Conservation (phyloP, 2,329 filamentous ascomycete species). For the Setomelanomma holmii region DNA sequence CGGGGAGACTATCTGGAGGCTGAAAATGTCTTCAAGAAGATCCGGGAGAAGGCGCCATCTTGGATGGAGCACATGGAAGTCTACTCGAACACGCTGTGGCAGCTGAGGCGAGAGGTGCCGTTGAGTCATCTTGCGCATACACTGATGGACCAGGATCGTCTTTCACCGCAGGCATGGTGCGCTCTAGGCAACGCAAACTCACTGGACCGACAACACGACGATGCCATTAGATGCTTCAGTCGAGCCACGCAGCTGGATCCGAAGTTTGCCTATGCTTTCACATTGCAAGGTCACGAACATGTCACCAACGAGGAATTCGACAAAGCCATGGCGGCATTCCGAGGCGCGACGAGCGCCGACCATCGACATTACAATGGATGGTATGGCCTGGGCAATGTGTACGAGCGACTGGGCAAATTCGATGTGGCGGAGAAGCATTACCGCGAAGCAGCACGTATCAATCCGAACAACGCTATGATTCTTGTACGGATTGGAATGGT, state of each 20-base stretch:
- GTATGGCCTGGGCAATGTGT: constrained; percentile 84
- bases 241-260: constrained; percentile 89
- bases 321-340: constrained; percentile 87
- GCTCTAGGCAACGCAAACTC: constrained; percentile 95
- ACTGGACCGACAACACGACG: constrained; percentile 88
- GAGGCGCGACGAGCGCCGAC: constrained; percentile 84
- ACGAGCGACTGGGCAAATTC: constrained; percentile 88
- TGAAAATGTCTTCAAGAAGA: constrained; percentile 81
- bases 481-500: constrained; percentile 92
- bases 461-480: constrained; percentile 90
- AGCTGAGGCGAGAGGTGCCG: constrained; percentile 89
- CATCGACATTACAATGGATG: constrained; percentile 97
- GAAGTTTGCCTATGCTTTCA: constrained; percentile 93
- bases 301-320: constrained; percentile 97
- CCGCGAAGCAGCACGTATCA: constrained; percentile 84
- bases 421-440: constrained; percentile 93
- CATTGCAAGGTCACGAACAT: constrained; percentile 93
- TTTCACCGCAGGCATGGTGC: constrained; percentile 95
- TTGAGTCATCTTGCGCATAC: constrained; percentile 92
- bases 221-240: constrained; percentile 93
- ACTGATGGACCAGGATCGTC: constrained; percentile 82
- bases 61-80: constrained; percentile 95
- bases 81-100: constrained; percentile 99
- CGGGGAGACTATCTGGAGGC: constrained; percentile 85
- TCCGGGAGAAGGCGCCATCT: constrained; percentile 81